These are phyloP conservation scores for Aspergillus fructus DNA, from an alignment of 2,329 filamentous ascomycete species.

Conservation along the genomic window DNA sequence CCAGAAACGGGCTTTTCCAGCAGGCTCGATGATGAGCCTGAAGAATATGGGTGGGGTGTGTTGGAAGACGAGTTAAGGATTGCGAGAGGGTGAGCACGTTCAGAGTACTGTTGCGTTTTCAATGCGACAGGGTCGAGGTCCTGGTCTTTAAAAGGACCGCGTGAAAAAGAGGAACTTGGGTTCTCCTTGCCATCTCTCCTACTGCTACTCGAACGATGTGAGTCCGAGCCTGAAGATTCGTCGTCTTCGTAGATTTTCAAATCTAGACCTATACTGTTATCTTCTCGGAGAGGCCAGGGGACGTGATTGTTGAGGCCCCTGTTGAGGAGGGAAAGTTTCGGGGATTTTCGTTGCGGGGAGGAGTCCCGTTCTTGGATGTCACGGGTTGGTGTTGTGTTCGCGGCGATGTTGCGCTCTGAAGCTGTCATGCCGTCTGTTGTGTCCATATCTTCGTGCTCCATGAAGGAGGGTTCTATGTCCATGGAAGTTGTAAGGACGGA, in stretches of 20 bases:
- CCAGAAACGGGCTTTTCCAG: constrained; percentile 17
- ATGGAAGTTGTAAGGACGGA: constrained; percentile 39
- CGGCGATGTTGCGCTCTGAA: constrained; percentile 44
- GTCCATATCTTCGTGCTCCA: constrained; percentile 29
- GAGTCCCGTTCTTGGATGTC: constrained; percentile 14
- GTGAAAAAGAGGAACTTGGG: constrained; percentile 5
- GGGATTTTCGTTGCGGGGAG: constrained; percentile 35
- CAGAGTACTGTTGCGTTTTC: neutral
- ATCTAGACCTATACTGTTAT: constrained; percentile 25
- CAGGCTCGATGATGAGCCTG: constrained; percentile 13
- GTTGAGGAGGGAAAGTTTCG: constrained; percentile 30
- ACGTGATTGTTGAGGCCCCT: constrained; percentile 20
- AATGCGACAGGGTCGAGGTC: constrained; percentile 2
- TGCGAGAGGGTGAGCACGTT: neutral
- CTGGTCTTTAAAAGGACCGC: constrained; percentile 15
- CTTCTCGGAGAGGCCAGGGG: constrained; percentile 5
- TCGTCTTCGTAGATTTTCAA: constrained; percentile 35
- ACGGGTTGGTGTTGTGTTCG: constrained; percentile 25
- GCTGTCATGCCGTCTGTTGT: constrained; percentile 28
- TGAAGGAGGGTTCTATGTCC: constrained; percentile 21
- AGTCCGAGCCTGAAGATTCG: constrained; percentile 16
- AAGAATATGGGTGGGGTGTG: constrained; percentile 8
- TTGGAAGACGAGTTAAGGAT: constrained; percentile 3
- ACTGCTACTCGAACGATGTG: constrained; percentile 17
- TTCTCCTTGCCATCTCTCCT: constrained; percentile 26